Evolutionary conservation across 495 filamentous ascomycete species (phyloP).

Genomic region (Annulohypoxylon moriforme): DNA sequence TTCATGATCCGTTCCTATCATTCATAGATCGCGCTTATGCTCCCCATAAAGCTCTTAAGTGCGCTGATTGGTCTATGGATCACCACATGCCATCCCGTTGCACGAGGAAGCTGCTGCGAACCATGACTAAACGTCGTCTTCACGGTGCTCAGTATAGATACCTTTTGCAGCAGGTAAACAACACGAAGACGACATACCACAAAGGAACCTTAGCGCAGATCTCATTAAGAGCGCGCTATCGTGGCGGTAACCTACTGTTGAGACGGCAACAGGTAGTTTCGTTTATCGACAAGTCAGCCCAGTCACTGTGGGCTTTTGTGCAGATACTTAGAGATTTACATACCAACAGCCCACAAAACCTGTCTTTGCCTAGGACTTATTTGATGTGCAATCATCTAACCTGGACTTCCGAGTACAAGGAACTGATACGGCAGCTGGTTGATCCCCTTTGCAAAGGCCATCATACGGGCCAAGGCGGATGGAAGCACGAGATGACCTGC

Average conservation of each 20-base stretch:
- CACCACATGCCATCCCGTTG: slow-evolving; percentile 42
- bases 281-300: slow-evolving; percentile 31
- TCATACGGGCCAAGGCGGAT: background rate
- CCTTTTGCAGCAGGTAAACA: slow-evolving; percentile 37
- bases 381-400: slow-evolving; percentile 28
- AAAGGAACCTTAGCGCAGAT: slow-evolving; percentile 31
- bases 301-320: slow-evolving; percentile 32
- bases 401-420: slow-evolving; percentile 14
- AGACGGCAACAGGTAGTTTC: slow-evolving; percentile 36
- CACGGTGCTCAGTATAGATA: slow-evolving; percentile 36
- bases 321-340: slow-evolving; percentile 15
- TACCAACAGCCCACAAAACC: background rate
- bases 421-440: slow-evolving; percentile 14
- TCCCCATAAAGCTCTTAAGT: slow-evolving; percentile 19
- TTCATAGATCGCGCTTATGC: slow-evolving; percentile 35
- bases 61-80: slow-evolving; percentile 37
- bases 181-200: slow-evolving; percentile 31
- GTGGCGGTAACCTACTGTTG: slow-evolving; percentile 24
- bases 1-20: slow-evolving; percentile 35
- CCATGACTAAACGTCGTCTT: slow-evolving; percentile 37
- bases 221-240: slow-evolving; percentile 34
- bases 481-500: slow-evolving; percentile 12
- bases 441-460: slow-evolving; percentile 11
- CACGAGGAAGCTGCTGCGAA: slow-evolving; percentile 38
- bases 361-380: slow-evolving; percentile 22